phyloP scores from a whole-genome alignment of 192 early-diverging fungal genomes.

The Radiomyces spectabilis region DNA sequence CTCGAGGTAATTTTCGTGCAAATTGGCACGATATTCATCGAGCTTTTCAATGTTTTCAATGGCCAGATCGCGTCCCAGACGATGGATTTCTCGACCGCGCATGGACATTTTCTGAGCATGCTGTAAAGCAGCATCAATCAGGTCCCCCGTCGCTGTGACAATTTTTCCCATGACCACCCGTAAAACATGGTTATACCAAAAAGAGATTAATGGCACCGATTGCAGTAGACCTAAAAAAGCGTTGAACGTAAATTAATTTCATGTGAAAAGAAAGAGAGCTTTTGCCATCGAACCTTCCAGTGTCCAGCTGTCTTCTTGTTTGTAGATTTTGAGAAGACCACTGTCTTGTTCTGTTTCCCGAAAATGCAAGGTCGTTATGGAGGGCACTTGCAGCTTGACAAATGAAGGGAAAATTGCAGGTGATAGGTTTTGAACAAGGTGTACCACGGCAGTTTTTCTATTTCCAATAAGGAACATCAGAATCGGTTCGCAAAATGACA shows the following conservation, averaged over 20 bases:
- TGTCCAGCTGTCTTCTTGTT: conserved; percentile 52
- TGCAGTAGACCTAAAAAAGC: conserved; percentile 31
- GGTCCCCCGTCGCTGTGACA: conserved; percentile 38
- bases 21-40: conserved; percentile 21
- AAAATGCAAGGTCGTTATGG: conserved; percentile 43
- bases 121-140: conserved; percentile 33
- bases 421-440: conserved; percentile 39
- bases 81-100: conserved; percentile 24
- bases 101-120: conserved; percentile 22
- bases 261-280: conserved; percentile 2
- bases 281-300: conserved; percentile 29
- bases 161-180: conserved; percentile 40
- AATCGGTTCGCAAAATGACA: not conserved
- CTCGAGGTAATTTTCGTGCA: conserved; percentile 22
- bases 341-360: conserved; percentile 32
- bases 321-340: conserved; percentile 39
- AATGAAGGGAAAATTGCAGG: conserved; percentile 42
- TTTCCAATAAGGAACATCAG: not conserved
- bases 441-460: conserved; percentile 40
- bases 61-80: conserved; percentile 21
- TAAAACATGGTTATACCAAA: conserved; percentile 49
- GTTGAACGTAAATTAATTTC: not conserved
- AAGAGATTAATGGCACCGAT: conserved; percentile 45
- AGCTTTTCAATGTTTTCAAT: conserved; percentile 26
- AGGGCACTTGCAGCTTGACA: conserved; percentile 37